Evolutionary conservation across 78 protist genomes (phyloP).

Genomic region (Emiliania huxleyi): DNA sequence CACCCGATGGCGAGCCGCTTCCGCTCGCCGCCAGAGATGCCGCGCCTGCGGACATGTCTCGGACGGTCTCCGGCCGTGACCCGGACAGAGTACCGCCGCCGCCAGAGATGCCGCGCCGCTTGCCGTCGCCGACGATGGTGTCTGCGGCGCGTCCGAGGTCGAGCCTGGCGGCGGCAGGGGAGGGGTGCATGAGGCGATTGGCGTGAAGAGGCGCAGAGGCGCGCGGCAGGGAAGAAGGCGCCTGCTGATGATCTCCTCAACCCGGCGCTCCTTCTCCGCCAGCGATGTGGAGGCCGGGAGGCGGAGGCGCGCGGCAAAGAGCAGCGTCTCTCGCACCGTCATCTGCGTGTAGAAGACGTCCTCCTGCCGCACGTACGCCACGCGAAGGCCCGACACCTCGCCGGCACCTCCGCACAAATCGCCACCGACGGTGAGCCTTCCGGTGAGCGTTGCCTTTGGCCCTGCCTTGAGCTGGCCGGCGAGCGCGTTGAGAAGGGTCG

Average conservation of each 20-base stretch:
- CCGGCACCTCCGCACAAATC: neutral
- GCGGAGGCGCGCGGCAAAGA: neutral
- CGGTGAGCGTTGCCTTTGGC: neutral
- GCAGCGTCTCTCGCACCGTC: constrained; percentile 23
- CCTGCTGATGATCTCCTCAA: neutral
- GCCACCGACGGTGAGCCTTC: neutral
- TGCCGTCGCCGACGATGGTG: neutral
- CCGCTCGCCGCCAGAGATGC: constrained; percentile 15
- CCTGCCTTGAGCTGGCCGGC: neutral
- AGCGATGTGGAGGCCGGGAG: neutral
- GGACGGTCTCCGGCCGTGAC: no score
- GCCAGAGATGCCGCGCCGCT: constrained; percentile 9
- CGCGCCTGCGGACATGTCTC: neutral
- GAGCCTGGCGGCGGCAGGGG: no score
- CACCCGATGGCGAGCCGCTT: constrained; percentile 11
- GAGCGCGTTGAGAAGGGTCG: neutral
- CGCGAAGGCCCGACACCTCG: neutral
- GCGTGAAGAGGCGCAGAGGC: no score
- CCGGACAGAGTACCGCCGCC: no score
- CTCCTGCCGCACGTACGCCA: neutral
- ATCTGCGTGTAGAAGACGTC: neutral
- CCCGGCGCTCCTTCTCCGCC: neutral
- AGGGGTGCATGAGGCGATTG: no score
- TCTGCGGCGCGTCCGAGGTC: neutral
- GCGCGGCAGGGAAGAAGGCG: no score